Conservation (phyloP, 2,329 filamentous ascomycete species). For the Aspergillus sp. region DNA sequence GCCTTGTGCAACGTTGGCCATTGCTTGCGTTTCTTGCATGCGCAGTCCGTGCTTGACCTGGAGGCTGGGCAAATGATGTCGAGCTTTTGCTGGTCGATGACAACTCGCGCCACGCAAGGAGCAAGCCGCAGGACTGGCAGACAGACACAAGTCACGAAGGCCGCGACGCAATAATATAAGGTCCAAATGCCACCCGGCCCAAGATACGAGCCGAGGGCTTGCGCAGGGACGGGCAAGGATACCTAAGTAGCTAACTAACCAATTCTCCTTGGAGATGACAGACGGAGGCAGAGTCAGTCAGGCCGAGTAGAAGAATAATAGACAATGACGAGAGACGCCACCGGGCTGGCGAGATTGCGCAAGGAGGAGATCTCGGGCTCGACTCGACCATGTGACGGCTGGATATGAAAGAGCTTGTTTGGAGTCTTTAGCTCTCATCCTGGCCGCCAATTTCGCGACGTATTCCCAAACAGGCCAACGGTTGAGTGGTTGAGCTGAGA, state of each 20-base stretch:
- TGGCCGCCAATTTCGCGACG: slow-evolving; percentile 1
- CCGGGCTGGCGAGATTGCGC: background rate
- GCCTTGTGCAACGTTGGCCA: no score
- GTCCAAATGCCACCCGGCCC: background rate
- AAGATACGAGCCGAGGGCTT: background rate
- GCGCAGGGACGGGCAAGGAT: background rate
- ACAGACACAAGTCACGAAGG: no score
- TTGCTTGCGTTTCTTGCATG: no score
- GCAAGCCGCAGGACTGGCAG: no score
- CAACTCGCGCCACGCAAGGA: no score
- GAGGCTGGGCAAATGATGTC: no score
- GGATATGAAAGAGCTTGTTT: background rate
- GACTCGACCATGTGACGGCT: background rate
- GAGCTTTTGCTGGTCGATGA: no score
- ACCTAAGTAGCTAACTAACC: background rate
- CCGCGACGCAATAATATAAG: background rate
- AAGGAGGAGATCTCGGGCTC: background rate
- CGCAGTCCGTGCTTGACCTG: no score
- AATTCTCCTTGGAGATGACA: no score
- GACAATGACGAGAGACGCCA: no score
- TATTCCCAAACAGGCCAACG: background rate
- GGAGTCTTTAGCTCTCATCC: background rate
- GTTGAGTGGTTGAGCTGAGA: background rate
- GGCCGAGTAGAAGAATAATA: no score
- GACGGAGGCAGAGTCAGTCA: no score